A percentile compares a stretch with the other conserved stretches of the same genome.
phyloP scores from a whole-genome alignment of 2,329 filamentous ascomycete genomes.

The Fusarium phyllophilum region DNA sequence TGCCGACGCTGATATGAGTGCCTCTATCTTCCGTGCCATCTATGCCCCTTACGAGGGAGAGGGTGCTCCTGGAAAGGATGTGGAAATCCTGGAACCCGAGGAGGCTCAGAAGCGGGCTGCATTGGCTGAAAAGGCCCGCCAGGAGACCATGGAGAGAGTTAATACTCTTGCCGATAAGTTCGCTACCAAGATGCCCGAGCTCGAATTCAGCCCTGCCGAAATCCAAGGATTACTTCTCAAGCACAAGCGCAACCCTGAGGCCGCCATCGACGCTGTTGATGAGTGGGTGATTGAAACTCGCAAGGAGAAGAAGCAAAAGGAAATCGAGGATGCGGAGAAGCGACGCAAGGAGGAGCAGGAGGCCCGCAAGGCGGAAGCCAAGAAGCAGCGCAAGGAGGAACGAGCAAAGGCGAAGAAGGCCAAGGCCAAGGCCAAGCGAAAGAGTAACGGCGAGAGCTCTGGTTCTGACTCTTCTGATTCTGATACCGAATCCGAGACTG shows the following conservation, averaged over 20 bases:
- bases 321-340: conserved; percentile 55
- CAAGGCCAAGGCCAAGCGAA: conserved; percentile 40
- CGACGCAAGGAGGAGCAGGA: conserved; percentile 50
- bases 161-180: conserved; percentile 60
- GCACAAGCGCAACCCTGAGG: conserved; percentile 63
- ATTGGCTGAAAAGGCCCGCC: conserved; percentile 47
- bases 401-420: conserved; percentile 40
- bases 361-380: conserved; percentile 44
- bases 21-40: conserved; percentile 67
- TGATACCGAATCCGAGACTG: conserved; percentile 39
- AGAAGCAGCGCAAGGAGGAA: conserved; percentile 44
- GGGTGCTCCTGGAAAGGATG: not conserved
- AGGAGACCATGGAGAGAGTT: conserved; percentile 54
- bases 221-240: conserved; percentile 68
- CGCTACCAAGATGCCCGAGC: conserved; percentile 60
- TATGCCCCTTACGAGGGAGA: conserved; percentile 62
- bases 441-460: conserved; percentile 34
- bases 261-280: conserved; percentile 58
- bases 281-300: conserved; percentile 62
- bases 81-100: conserved; percentile 28
- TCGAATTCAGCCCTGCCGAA: conserved; percentile 69
- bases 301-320: conserved; percentile 60
- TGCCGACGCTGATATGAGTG: conserved; percentile 63
- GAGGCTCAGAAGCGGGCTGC: conserved; percentile 45
- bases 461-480: conserved; percentile 38